Evolutionary conservation across 1,284 basidiomycete genomes (phyloP), one percentile per base, ranked within the genome.

Genomic region (Leccinum subatratum): DNA sequence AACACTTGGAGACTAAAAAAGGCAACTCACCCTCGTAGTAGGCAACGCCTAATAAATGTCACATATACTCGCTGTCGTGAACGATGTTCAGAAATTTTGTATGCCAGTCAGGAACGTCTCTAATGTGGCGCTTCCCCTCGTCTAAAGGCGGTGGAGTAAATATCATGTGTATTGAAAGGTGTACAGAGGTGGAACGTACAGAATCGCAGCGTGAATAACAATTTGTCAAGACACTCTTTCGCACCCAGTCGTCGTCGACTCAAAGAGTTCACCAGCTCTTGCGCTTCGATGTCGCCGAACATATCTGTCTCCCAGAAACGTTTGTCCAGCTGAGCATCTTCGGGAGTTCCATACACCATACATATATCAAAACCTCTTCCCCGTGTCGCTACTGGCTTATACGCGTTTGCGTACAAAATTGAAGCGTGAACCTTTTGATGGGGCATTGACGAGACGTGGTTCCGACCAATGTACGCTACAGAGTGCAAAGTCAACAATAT

Each of bases 11-110:
- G 20, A 20, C 22, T 2, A 3, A 30, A n/a, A 6, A 32, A 16
- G 12, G 75, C 74, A 68, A 30, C 66, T 68, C 39, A 75, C 74
- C 51, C 51, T 54, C 20, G 14, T 68, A 71, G 60, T 72, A 77
- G 11, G 72, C 73, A 1, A 77, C 66, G 7, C 42, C 64, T 69
- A 3, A 74, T 68, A 4, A 77, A 63, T 0, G 65, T 22, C 3
- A 68, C 57, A 32, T 66, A 64, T 66, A 64, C 4, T 64, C 22
- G 16, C 6, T 32, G 4, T 64, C 62, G n/a, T 28, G 5, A 14
- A 74, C 68, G 48, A 77, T 54, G 1, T 22, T 30, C 22, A 9
- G 51, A 16, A 74, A 65, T 39, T 30, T 25, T 6, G 25, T 3
- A 32, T 62, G 48, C 71, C 68, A 76, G 7, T 51, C 0, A 5